phyloP scores from a whole-genome alignment of 257 asterid species.

The Jasminum sambac region DNA sequence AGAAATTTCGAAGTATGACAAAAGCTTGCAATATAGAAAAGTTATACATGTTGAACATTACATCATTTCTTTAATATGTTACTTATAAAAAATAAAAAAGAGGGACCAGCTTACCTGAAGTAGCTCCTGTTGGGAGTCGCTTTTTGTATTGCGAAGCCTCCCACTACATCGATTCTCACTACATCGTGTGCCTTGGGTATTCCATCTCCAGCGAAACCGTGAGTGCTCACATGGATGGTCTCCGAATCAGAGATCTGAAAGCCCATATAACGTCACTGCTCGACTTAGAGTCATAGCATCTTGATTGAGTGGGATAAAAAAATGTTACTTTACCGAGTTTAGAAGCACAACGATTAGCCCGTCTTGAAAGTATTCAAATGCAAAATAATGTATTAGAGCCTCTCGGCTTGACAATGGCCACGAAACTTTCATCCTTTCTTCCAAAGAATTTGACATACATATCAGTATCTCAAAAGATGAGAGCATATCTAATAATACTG shows the following conservation, averaged over 20 bases:
- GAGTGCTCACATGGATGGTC: slow-evolving; percentile 51
- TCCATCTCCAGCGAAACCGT: slow-evolving; percentile 66
- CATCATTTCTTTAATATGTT: no score
- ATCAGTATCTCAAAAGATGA: slow-evolving; percentile 30
- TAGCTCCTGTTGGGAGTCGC: slow-evolving; percentile 61
- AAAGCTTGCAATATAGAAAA: slow-evolving; percentile 13
- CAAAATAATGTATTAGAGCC: slow-evolving; percentile 59
- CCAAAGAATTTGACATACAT: slow-evolving; percentile 46
- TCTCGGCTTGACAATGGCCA: slow-evolving; percentile 95
- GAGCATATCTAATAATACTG: background rate
- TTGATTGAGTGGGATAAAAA: background rate
- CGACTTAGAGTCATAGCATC: background rate
- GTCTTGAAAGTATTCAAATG: slow-evolving; percentile 74
- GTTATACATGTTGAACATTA: background rate
- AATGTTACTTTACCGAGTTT: slow-evolving; percentile 54
- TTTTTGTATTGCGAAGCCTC: slow-evolving; percentile 85
- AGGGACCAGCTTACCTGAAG: slow-evolving; percentile 70
- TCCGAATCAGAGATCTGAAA: slow-evolving; percentile 73
- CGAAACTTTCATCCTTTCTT: slow-evolving; percentile 92
- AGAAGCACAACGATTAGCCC: slow-evolving; percentile 71
- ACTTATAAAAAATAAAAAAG: no score
- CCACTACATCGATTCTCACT: slow-evolving; percentile 75
- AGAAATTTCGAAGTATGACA: slow-evolving; percentile 17
- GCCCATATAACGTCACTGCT: background rate
- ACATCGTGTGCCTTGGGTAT: slow-evolving; percentile 65